phyloP scores from a whole-genome alignment of 208 protist species.

The Leishmania turanica region DNA sequence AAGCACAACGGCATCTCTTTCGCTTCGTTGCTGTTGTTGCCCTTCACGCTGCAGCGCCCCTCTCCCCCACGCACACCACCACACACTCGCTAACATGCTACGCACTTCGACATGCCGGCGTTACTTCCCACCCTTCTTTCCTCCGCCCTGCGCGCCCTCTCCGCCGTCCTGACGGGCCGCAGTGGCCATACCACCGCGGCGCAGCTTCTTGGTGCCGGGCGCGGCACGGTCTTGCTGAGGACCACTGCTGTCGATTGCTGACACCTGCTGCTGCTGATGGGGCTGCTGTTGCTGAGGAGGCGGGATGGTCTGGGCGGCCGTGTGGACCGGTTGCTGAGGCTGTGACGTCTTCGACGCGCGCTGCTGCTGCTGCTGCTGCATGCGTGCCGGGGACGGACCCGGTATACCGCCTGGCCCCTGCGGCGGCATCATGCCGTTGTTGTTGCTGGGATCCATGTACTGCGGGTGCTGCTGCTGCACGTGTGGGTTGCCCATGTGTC shows the following conservation, averaged over 20 bases:
- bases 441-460: slow-evolving; percentile 37
- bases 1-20: not conserved
- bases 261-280: slow-evolving; percentile 30
- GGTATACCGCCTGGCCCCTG: slow-evolving; percentile 18
- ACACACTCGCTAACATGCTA: not conserved
- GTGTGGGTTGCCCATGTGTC: slow-evolving; percentile 26
- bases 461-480: slow-evolving; percentile 41
- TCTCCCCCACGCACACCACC: not conserved
- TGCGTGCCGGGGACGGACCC: slow-evolving; percentile 29
- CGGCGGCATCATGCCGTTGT: slow-evolving; percentile 28
- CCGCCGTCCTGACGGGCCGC: slow-evolving; percentile 27
- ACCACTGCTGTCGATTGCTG: slow-evolving; percentile 44
- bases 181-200: slow-evolving; percentile 47
- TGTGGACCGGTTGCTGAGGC: slow-evolving; percentile 47
- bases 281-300: slow-evolving; percentile 34
- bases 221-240: slow-evolving; percentile 38
- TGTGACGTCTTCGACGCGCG: slow-evolving; percentile 37
- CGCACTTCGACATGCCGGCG: not conserved
- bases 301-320: slow-evolving; percentile 22
- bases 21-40: not conserved
- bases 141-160: slow-evolving; percentile 10
- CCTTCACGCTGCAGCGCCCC: not conserved
- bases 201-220: slow-evolving; percentile 39
- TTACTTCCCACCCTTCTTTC: slow-evolving; percentile 28
- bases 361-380: slow-evolving; percentile 35